These are phyloP conservation scores for Agastache rugosa DNA, from an alignment of 257 asterid species.

Conservation along the genomic window DNA sequence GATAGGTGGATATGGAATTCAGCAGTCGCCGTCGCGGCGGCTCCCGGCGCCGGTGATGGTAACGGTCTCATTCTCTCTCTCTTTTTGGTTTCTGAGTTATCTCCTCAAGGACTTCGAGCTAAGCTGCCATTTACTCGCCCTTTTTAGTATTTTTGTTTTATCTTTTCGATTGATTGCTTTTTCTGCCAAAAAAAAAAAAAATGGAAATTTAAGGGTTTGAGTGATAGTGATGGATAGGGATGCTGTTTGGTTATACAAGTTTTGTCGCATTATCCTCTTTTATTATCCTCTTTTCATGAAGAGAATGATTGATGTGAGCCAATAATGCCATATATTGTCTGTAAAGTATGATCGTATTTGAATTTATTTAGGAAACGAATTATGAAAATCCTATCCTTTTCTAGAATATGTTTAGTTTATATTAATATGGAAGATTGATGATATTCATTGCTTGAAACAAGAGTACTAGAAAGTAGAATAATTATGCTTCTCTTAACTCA, in stretches of 20 bases:
- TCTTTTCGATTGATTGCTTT: constrained; percentile 1
- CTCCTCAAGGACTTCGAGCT: not conserved
- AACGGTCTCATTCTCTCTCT: constrained; percentile 39
- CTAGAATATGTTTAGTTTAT: not conserved
- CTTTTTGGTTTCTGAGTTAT: not conserved
- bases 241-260: not conserved
- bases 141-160: not conserved
- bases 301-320: constrained; percentile 16
- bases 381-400: not conserved
- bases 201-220: not conserved
- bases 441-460: constrained; percentile 26
- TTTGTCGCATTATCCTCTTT: not conserved
- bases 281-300: no score
- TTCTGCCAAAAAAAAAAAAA: not conserved
- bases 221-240: not conserved
- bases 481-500: constrained; percentile 23
- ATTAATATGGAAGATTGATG: not conserved
- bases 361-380: not conserved
- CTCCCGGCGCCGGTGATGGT: constrained; percentile 28
- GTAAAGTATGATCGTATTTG: not conserved
- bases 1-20: constrained; percentile 39
- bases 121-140: constrained; percentile 7
- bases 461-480: constrained; percentile 9
- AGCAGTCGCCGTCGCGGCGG: constrained; percentile 24
- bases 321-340: not conserved